A percentile compares a stretch with the other conserved stretches of the same genome.
These are phyloP conservation scores for Pythium chondricola DNA, from an alignment of 352 stramenopile species.

Conservation along the genomic window DNA sequence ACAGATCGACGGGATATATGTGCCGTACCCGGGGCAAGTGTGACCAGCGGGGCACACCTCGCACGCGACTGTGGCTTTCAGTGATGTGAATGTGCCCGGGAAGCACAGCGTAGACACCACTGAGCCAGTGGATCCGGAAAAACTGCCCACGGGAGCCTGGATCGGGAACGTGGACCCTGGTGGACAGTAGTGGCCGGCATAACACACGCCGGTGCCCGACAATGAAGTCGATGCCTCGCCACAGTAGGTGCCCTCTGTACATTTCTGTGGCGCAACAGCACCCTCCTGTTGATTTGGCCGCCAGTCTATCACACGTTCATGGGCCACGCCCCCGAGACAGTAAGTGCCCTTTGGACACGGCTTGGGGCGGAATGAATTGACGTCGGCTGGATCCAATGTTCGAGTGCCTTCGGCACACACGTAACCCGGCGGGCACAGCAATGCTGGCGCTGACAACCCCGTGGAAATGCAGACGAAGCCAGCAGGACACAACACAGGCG, in stretches of 20 bases:
- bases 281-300: conserved; percentile 80
- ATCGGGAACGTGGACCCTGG: conserved; percentile 82
- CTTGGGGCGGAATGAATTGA: conserved; percentile 65
- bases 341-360: conserved; percentile 91
- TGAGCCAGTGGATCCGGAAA: conserved; percentile 76
- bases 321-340: conserved; percentile 93
- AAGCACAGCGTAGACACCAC: conserved; percentile 95
- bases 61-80: conserved; percentile 86
- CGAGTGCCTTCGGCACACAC: conserved; percentile 91
- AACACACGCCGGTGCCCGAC: conserved; percentile 87
- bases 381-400: conserved; percentile 83
- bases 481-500: conserved; percentile 83
- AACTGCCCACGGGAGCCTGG: conserved; percentile 90
- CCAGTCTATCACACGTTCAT: conserved; percentile 90
- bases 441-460: conserved; percentile 83
- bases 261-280: conserved; percentile 86
- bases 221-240: conserved; percentile 66
- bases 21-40: conserved; percentile 92
- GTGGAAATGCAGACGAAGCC: conserved; percentile 95
- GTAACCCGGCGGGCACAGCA: conserved; percentile 94
- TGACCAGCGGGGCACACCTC: conserved; percentile 92
- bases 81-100: conserved; percentile 93
- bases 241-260: conserved; percentile 95
- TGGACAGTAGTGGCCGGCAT: conserved; percentile 94
- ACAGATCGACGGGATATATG: conserved; percentile 95